Evolutionary conservation across 75 land plant genomes (phyloP).

Genomic region (Picea glauca): DNA sequence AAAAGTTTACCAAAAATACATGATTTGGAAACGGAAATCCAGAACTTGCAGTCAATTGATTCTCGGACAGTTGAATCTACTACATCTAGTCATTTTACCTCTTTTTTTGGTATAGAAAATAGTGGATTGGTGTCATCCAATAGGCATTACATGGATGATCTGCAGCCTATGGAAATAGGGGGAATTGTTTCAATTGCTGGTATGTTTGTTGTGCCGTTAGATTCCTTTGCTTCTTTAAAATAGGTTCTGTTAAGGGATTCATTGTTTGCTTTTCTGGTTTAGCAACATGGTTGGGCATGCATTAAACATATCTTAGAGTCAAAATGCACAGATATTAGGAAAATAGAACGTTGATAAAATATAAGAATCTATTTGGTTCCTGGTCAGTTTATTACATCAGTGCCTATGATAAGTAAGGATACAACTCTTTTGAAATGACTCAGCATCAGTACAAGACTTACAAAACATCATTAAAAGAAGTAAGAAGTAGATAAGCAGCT

Average conservation of each 20-base stretch:
- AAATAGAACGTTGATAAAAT: background rate
- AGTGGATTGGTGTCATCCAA: conserved; percentile 1
- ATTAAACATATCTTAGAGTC: background rate
- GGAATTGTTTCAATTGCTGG: background rate
- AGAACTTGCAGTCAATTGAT: conserved; percentile 14
- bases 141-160: conserved; percentile 6
- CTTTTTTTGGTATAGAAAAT: conserved; percentile 13
- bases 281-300: background rate
- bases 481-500: background rate
- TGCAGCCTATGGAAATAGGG: conserved; percentile 10
- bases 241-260: too few species aligned
- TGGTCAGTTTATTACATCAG: background rate
- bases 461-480: too few species aligned
- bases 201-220: background rate
- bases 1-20: conserved; percentile 34
- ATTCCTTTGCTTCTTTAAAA: background rate
- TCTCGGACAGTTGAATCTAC: conserved; percentile 9
- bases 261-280: background rate
- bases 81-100: background rate
- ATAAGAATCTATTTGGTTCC: background rate
- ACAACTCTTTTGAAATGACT: background rate
- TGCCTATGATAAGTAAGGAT: too few species aligned
- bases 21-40: conserved; percentile 34
- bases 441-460: too few species aligned
- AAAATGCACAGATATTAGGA: background rate